Evolutionary conservation across 192 early-diverging fungal species (phyloP).

Genomic region (Phycomyces nitens): DNA sequence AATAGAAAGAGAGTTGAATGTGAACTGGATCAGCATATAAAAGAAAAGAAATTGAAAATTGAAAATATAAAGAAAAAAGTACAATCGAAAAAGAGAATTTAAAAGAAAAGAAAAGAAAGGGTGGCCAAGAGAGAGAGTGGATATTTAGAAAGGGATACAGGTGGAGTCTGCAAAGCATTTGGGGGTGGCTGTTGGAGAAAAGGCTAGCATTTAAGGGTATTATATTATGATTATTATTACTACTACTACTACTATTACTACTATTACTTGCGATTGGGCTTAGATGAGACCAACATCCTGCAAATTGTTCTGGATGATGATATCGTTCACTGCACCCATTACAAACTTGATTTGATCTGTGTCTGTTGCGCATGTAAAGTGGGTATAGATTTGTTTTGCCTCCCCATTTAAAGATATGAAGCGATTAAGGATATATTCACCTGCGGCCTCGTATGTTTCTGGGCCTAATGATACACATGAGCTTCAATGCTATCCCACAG

Average conservation of each 20-base stretch:
- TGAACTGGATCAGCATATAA: neutral
- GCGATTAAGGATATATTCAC: conserved; percentile 75
- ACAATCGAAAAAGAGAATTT: neutral
- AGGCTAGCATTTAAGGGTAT: neutral
- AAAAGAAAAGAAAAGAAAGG: neutral
- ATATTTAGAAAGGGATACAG: no score
- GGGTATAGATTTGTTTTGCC: conserved; percentile 81
- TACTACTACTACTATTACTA: neutral
- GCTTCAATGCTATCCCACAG: no score
- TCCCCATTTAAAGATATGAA: conserved; percentile 74
- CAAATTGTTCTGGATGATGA: conserved; percentile 84
- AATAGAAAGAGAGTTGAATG: neutral
- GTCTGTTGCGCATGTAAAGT: conserved; percentile 87
- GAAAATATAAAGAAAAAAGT: neutral
- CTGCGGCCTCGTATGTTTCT: conserved; percentile 67
- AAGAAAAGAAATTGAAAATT: neutral
- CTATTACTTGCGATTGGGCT: no score
- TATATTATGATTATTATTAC: no score
- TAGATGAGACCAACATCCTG: conserved; percentile 77
- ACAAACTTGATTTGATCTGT: conserved; percentile 87
- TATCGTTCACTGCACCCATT: conserved; percentile 88
- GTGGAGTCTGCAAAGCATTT: neutral
- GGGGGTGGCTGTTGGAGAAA: neutral
- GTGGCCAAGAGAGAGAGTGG: no score
- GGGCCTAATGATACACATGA: conserved; percentile 25